A percentile compares a stretch with the other conserved stretches of the same genome.
phyloP scores from a whole-genome alignment of 2,329 filamentous ascomycete genomes.

The Aspergillus nomiae region DNA sequence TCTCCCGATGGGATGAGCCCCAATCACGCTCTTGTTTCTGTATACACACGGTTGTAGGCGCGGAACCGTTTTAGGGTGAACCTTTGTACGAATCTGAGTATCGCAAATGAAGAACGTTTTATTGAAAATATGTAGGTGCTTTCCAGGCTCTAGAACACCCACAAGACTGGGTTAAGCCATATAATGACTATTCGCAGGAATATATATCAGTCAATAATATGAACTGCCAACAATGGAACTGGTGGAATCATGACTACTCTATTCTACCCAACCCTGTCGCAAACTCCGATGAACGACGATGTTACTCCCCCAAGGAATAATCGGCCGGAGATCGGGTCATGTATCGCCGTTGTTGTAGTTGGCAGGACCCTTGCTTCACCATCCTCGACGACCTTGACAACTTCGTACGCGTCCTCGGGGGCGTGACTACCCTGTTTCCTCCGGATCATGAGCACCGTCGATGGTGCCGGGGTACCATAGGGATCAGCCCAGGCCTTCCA shows the following conservation, averaged over 20 bases:
- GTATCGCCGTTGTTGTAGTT: background rate
- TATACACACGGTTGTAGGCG: too few species aligned
- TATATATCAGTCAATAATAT: too few species aligned
- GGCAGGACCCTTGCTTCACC: constrained; percentile 1
- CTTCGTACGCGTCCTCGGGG: background rate
- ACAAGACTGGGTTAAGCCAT: too few species aligned
- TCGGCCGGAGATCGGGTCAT: background rate
- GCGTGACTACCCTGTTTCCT: background rate
- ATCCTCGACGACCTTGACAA: constrained; percentile 6
- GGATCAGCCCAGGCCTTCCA: background rate
- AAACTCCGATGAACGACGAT: background rate
- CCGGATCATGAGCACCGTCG: constrained; percentile 1
- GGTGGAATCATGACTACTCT: background rate
- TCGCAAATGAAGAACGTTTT: too few species aligned
- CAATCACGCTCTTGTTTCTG: too few species aligned
- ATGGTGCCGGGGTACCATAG: background rate
- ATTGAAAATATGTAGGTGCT: too few species aligned
- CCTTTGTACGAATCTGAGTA: too few species aligned
- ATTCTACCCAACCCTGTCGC: background rate
- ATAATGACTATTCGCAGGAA: too few species aligned
- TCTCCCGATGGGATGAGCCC: too few species aligned
- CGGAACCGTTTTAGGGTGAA: too few species aligned
- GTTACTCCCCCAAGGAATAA: constrained; percentile 3
- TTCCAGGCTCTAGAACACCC: too few species aligned
- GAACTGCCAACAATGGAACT: too few species aligned